phyloP scores from a whole-genome alignment of 805 yeast genomes.

The Pachysolen tannophilus region DNA sequence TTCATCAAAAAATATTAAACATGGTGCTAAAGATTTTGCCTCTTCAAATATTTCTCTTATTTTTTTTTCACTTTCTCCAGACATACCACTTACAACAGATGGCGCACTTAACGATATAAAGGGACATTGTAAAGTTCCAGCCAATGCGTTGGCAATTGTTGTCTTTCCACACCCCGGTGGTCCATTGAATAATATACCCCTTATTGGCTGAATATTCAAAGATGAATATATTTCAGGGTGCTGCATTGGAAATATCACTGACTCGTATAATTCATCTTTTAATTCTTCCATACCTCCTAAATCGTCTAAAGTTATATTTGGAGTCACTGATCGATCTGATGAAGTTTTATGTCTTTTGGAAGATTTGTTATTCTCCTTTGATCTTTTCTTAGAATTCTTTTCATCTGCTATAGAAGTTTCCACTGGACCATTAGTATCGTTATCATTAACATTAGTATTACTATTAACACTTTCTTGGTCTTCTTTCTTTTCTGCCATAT shows the following conservation, averaged over 20 bases:
- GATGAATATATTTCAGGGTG: slow-evolving; percentile 88
- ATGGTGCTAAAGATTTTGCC: slow-evolving; percentile 85
- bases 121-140: slow-evolving; percentile 91
- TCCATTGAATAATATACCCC: slow-evolving; percentile 91
- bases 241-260: slow-evolving; percentile 82
- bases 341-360: slow-evolving; percentile 24
- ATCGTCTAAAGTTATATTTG: slow-evolving; percentile 57
- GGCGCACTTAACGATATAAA: slow-evolving; percentile 91
- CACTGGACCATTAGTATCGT: no score
- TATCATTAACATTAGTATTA: slow-evolving; percentile 9
- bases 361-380: slow-evolving; percentile 30
- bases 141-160: slow-evolving; percentile 90
- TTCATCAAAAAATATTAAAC: slow-evolving; percentile 89
- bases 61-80: slow-evolving; percentile 97
- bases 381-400: slow-evolving; percentile 40
- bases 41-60: slow-evolving; percentile 89
- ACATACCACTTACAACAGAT: slow-evolving; percentile 95
- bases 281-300: slow-evolving; percentile 87
- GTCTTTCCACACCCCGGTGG: slow-evolving; percentile 99
- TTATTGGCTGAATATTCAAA: slow-evolving; percentile 91
- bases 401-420: slow-evolving; percentile 11
- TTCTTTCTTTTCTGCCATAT: slow-evolving; percentile 7
- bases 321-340: slow-evolving; percentile 58
- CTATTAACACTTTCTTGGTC: slow-evolving; percentile 8
- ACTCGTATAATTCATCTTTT: slow-evolving; percentile 80